phyloP scores from a whole-genome alignment of 257 asterid genomes.

The Solanum stenotomum region DNA sequence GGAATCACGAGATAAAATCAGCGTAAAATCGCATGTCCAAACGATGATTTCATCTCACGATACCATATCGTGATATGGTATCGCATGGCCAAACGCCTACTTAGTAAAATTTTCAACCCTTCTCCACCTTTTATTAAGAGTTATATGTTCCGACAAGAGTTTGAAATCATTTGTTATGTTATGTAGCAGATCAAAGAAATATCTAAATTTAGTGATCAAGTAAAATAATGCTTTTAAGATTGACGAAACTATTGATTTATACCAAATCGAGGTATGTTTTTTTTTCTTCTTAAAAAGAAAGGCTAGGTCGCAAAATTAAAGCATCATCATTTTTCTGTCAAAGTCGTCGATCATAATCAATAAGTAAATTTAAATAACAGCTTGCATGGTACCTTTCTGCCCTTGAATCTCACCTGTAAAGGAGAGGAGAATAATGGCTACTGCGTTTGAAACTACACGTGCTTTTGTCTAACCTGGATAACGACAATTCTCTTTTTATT shows the following conservation, averaged over 20 bases:
- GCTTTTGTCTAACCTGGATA: conserved; percentile 5
- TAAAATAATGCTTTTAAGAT: no score
- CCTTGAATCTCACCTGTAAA: neutral
- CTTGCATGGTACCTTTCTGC: neutral
- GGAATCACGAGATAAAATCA: no score
- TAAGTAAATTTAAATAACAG: neutral
- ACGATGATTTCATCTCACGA: no score
- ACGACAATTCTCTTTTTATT: conserved; percentile 27
- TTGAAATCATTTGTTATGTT: neutral
- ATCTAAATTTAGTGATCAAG: no score
- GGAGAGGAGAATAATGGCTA: neutral
- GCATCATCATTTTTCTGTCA: neutral
- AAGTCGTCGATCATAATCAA: neutral
- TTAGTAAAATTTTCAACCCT: neutral
- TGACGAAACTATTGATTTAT: neutral
- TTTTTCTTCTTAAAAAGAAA: no score
- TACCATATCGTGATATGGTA: no score
- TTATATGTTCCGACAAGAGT: no score
- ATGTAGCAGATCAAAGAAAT: no score
- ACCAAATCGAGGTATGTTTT: neutral
- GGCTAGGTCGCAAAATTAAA: neutral
- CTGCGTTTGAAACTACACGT: neutral
- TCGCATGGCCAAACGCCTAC: no score
- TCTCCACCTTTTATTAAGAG: neutral
- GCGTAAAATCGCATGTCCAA: no score